Percentiles rank a stretch among this genome's conserved stretches.
Conservation (phyloP, 1,284 basidiomycete species). For the Marasmius oreades region DNA sequence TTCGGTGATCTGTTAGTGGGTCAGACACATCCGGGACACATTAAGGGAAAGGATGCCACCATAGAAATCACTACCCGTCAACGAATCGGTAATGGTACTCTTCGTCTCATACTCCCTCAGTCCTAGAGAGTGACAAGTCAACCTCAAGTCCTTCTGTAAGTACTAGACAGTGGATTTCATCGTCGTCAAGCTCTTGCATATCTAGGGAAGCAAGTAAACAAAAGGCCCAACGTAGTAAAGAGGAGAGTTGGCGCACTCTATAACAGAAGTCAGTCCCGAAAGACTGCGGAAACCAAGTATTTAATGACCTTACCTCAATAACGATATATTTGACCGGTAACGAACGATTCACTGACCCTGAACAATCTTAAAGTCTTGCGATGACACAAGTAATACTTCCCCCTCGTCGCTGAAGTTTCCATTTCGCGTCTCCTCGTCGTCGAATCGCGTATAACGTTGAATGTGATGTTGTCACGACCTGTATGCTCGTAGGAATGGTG, state of each 20-base stretch:
- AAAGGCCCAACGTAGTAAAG: constrained; percentile 66
- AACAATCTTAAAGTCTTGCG: neutral
- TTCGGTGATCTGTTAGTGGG: constrained; percentile 27
- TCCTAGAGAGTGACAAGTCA: constrained; percentile 29
- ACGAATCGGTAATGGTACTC: constrained; percentile 37
- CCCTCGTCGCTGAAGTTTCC: constrained; percentile 8
- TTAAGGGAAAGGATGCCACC: constrained; percentile 27
- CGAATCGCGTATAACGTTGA: neutral
- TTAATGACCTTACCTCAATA: constrained; percentile 50
- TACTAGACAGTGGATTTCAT: constrained; percentile 14
- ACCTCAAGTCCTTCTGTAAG: neutral
- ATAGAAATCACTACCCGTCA: constrained; percentile 45
- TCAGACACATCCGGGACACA: neutral
- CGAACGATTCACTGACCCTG: constrained; percentile 33
- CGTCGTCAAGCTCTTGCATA: neutral
- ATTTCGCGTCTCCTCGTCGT: constrained; percentile 3
- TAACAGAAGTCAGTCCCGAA: neutral
- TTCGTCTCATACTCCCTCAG: constrained; percentile 49
- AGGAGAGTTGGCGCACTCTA: constrained; percentile 74
- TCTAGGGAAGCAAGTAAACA: constrained; percentile 54
- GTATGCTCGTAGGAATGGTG: neutral
- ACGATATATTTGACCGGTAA: constrained; percentile 57
- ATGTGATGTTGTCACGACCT: neutral
- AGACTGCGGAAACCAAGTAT: constrained; percentile 2
- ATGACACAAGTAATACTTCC: constrained; percentile 8